Evolutionary conservation across 2,329 filamentous ascomycete species (phyloP), one percentile per base, ranked within the genome.

Genomic region (Mycogone perniciosa): DNA sequence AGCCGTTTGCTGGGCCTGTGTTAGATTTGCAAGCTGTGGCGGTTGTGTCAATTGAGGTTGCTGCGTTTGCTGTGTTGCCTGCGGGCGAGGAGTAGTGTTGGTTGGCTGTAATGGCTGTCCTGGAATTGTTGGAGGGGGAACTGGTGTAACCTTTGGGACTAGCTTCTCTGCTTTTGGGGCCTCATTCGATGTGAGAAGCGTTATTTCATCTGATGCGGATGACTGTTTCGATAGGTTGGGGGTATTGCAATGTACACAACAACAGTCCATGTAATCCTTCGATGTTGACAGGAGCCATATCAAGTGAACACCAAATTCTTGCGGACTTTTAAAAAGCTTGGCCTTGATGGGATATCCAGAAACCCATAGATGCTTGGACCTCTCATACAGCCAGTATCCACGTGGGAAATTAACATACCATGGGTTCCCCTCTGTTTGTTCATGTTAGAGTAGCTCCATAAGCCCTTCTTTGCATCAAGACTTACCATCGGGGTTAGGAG

Each of bases 261-360:
- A 76, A 60, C 76, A 80, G 54, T 78, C 73, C 41, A 59, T 67
- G 43, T 75, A 73, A 57, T 76, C 72, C 53, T 63, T 66, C 10
- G 76, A 77, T 11, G 64, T 59, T 31, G 75, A 76, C 6, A 75
- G 63, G 2, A 80, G 70, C 76, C 76, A 80, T 44, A 80, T 66
- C 27, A 77, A 55, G 54, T 80, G 76, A 7, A 76, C 64, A 4
- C 71, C 74, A 52, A 80, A 77, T 55, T 80, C 76, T 51, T 77
- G 74, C 0, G 76, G 76, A 40, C 72, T 76, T 60, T 75, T 76
- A 59, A 73, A 79, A 5, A 75, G 64, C 59, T 74, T 76, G 33
- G 67, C 59, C 54, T 76, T 75, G 54, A 71, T 64, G 5, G 74
- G 74, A 51, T 76, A 75, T 7, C 74, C 74, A 5, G 74, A 76